A percentile compares a stretch with the other conserved stretches of the same genome.
Evolutionary conservation across 192 early-diverging fungal genomes (phyloP).

Genomic region (Linnemannia schmuckeri): DNA sequence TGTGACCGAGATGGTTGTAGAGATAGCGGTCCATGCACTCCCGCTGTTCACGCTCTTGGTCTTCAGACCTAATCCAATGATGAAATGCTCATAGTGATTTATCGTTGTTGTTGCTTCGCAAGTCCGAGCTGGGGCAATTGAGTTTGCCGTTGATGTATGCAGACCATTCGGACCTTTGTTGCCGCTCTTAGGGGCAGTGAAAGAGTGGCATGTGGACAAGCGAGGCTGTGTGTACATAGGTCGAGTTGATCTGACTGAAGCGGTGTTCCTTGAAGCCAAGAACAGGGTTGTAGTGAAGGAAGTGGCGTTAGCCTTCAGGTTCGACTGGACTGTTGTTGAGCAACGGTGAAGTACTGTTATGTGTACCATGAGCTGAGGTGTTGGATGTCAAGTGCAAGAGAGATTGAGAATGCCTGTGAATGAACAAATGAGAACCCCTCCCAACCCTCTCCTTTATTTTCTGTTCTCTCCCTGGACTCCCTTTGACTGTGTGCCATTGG

Average conservation of each 20-base stretch:
- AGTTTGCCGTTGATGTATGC: neutral
- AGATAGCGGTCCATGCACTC: neutral
- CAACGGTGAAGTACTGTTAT: neutral
- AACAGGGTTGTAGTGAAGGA: neutral
- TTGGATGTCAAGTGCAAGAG: neutral
- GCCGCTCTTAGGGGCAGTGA: neutral
- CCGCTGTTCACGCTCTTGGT: neutral
- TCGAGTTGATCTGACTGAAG: neutral
- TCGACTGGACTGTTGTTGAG: neutral
- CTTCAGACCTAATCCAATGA: neutral
- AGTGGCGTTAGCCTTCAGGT: neutral
- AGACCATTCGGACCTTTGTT: neutral
- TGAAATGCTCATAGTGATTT: neutral
- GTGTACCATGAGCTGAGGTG: neutral
- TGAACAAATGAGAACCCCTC: no score
- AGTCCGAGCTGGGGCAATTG: neutral
- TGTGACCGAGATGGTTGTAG: neutral
- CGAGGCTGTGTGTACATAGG: neutral
- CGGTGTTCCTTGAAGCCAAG: neutral
- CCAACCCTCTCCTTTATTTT: no score
- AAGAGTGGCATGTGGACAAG: neutral
- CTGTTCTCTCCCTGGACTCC: no score
- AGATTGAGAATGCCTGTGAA: neutral
- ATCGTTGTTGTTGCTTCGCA: neutral
- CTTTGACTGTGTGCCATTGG: no score